Evolutionary conservation across 2,329 filamentous ascomycete species (phyloP).

Genomic region (Diaporthe australafricana): DNA sequence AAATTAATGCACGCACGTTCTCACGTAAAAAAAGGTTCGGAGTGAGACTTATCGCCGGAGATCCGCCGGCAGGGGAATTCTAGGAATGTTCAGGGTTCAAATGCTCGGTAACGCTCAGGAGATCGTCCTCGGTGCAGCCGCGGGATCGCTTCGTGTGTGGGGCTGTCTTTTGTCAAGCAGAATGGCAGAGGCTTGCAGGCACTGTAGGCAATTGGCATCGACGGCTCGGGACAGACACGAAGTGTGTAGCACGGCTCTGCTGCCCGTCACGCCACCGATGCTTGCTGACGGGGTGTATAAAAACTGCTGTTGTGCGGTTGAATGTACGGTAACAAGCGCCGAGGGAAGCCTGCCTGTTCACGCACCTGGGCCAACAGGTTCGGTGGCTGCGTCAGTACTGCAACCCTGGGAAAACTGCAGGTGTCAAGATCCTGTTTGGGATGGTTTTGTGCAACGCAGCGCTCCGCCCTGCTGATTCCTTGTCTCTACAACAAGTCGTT

Average conservation of each 20-base stretch:
- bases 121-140: constrained; percentile 4
- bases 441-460: constrained; percentile 22
- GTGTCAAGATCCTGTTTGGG: constrained; percentile 32
- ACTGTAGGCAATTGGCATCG: background rate
- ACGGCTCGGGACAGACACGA: constrained; percentile 4
- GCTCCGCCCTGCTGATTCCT: constrained; percentile 21
- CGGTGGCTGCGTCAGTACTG: constrained; percentile 29
- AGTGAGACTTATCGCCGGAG: background rate
- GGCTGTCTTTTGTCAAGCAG: background rate
- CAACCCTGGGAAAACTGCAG: constrained; percentile 25
- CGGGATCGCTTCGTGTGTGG: constrained; percentile 13
- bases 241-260: constrained; percentile 8
- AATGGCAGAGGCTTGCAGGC: constrained; percentile 1
- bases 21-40: constrained; percentile 27
- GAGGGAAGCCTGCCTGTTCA: constrained; percentile 19
- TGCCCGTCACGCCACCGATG: constrained; percentile 23
- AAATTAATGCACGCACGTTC: constrained; percentile 23
- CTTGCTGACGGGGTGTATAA: constrained; percentile 13
- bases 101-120: constrained; percentile 14
- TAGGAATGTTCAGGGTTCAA: constrained; percentile 1
- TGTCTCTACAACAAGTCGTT: background rate
- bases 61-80: constrained; percentile 16
- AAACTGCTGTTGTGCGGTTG: constrained; percentile 25
- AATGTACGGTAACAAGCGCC: constrained; percentile 24
- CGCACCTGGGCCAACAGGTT: constrained; percentile 4